Conservation (phyloP, 2,329 filamentous ascomycete species). For the Diplodia scrobiculata region DNA sequence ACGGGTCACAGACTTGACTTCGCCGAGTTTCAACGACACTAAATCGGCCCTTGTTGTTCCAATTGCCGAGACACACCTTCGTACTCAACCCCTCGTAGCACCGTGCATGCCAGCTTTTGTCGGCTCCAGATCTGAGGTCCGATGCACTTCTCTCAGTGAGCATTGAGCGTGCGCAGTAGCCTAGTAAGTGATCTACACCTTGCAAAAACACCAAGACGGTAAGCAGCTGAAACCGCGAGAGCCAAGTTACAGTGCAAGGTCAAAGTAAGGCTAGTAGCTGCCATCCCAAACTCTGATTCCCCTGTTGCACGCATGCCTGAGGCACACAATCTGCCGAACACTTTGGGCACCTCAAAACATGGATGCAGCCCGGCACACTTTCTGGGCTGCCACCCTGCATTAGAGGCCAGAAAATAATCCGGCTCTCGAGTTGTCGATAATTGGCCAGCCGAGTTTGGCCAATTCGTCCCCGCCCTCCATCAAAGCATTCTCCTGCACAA, state of each 20-base stretch:
- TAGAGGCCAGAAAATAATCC: constrained; percentile 8
- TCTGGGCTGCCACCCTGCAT: not conserved
- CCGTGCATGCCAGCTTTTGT: not conserved
- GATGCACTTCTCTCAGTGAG: not conserved
- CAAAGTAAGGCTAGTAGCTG: not conserved
- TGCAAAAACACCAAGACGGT: not conserved
- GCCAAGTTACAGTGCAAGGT: not conserved
- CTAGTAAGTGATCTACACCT: constrained; percentile 2
- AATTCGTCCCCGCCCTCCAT: not conserved
- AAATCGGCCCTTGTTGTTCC: no score
- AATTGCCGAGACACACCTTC: no score
- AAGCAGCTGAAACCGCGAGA: not conserved
- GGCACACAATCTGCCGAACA: not conserved
- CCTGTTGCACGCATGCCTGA: not conserved
- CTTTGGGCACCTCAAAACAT: not conserved
- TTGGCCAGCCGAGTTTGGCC: not conserved
- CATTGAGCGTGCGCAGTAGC: not conserved
- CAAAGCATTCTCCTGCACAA: not conserved
- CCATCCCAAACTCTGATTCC: not conserved
- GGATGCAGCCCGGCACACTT: not conserved
- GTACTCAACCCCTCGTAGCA: no score
- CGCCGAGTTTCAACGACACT: not conserved
- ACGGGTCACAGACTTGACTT: not conserved
- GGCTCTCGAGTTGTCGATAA: not conserved
- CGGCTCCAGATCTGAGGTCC: not conserved